Evolutionary conservation across 768 basidiomycete species (phyloP).

Genomic region (Amanita rimosa): DNA sequence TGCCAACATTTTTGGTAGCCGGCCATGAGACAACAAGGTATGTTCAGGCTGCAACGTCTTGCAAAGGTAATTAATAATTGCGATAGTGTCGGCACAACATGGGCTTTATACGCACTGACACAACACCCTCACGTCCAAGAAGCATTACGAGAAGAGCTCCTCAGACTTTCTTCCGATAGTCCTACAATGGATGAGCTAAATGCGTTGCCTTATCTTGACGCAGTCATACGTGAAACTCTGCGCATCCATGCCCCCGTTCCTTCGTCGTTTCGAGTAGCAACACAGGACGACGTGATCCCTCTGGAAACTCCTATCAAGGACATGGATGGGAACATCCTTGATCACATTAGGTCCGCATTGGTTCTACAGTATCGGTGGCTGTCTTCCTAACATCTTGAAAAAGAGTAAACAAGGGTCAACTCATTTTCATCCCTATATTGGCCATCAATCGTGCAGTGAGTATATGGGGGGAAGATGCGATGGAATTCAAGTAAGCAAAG

Average conservation of each 20-base stretch:
- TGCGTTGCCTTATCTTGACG: conserved; percentile 59
- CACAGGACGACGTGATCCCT: conserved; percentile 42
- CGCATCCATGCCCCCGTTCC: conserved; percentile 44
- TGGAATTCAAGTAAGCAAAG: conserved; percentile 41
- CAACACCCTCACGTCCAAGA: conserved; percentile 35
- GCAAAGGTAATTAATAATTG: background rate
- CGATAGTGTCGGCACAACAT: conserved; percentile 33
- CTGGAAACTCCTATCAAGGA: conserved; percentile 34
- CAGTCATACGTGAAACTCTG: conserved; percentile 47
- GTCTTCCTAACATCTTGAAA: background rate
- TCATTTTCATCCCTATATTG: conserved; percentile 37
- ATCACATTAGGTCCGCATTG: conserved; percentile 25
- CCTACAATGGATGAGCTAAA: conserved; percentile 64
- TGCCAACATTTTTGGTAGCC: conserved; percentile 49
- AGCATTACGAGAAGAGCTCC: conserved; percentile 48
- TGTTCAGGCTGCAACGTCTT: too few relatives aligned
- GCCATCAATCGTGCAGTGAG: conserved; percentile 37
- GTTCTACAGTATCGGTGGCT: background rate
- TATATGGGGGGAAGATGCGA: conserved; percentile 55
- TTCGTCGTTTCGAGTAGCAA: conserved; percentile 28
- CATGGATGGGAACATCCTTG: conserved; percentile 25
- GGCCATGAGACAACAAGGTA: conserved; percentile 51
- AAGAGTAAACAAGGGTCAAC: conserved; percentile 34
- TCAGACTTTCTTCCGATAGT: conserved; percentile 36
- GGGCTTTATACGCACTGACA: conserved; percentile 49